Evolutionary conservation across 2,329 filamentous ascomycete genomes (phyloP), one percentile per base, ranked within the genome.

Genomic region (Cyclaneusma minus): DNA sequence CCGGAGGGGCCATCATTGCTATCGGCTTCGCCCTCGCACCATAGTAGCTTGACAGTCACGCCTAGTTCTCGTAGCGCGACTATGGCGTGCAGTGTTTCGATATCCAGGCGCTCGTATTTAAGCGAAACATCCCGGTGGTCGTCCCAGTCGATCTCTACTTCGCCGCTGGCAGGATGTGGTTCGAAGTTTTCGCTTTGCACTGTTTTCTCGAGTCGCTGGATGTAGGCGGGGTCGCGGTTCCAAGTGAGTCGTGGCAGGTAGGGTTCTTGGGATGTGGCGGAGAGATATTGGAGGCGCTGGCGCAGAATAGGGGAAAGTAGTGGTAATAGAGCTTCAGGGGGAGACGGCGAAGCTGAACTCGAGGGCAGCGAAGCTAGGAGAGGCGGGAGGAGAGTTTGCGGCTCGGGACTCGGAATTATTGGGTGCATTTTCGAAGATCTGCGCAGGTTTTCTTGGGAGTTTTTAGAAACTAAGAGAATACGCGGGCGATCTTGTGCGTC

Each of bases 111-210:
- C 32, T 68, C 60, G 51, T 74, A 87, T 28, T 64, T 60, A 15
- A 62, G 58, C 32, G 68, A 58, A 6, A 68, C 62, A 30, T 82
- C 75, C 30, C 60, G 19, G 38, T 65, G 59, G 60, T 65, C 62
- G 28, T 82, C 74, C 47, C 48, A 62, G 47, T 80, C 72, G 12
- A 85, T 52, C 51, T 87, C 80, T 28, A 87, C 67, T 48, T 85
- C 79, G 28, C 79, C 80, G 3, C 77, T 83, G 4, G 77, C 69
- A 3, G 81, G 81, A 42, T 89, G 81, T n/a, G 78, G 77, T 47
- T 85, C 77, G 16, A 87, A 56, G 23, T 62, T 54, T 28, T 78
- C 67, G 29, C 64, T 62, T 38, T 64, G 62, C 16, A 71, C 69
- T 9, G 76, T 55, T 31, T 67, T 56, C n/a, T 63, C 58, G 11